Base-by-base conservation (phyloP, 1,139 yeast genomes). In the Pichia sp. region DNA sequence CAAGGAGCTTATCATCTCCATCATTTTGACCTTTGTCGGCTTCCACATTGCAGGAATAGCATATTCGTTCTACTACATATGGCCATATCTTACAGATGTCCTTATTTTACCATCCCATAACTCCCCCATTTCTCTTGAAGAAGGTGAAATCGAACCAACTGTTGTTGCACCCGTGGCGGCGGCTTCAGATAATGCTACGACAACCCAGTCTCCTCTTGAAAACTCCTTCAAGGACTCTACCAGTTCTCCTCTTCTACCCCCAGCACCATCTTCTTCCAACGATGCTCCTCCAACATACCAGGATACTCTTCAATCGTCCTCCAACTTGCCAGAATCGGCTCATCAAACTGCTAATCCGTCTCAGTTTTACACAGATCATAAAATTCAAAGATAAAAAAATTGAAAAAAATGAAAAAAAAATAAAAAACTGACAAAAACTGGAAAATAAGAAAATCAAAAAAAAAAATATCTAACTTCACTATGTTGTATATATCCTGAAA, bases 21-120 rank as follows among this genome's bases (percentile, higher is more conserved):
- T 51, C 22, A 9, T 57, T 4, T 45, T 57, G 22, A 48, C 58
- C 1, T 22, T 53, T 16, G 29, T 51, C 7, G 60, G 58, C 8
- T 39, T 49, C 26, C 59, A 57, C 36, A 5, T 57, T n/a, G 49
- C 51, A 3, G 60, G 60, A 13, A 36, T 53, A 2, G 26, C 48
- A 13, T 57, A 54, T 29, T 44, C 58, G 8, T 27, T 57, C 6
- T 51, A 50, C 36, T 47, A 46, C 30, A 36, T 53, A 9, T 47
- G 51, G 46, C 48, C 44, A 1, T 40, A 45, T 26, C 13, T 47
- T 20, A 27, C 39, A 2, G 44, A 37, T 8, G 11, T 16, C 16
- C 26, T 39, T 36, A 24, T 9, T 3, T 7, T 29, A 15, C 34
- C 34, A 15, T 8, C 13, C 3, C 7, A 15, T 18, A 6, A 29